Conservation (phyloP, 2,329 filamentous ascomycete genomes). For the Nemania serpens region DNA sequence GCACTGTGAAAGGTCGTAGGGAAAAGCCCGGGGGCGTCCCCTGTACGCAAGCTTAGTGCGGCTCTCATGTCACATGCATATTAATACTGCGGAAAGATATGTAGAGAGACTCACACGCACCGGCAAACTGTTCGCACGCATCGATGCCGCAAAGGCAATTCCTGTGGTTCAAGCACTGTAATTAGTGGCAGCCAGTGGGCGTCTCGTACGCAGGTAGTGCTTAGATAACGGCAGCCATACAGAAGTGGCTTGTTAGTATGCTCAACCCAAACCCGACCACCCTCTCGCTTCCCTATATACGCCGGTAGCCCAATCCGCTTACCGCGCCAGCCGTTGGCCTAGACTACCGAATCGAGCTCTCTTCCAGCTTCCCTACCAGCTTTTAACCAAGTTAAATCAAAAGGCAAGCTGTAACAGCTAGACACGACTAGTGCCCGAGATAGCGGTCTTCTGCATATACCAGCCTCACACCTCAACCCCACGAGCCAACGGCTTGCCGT, state of each 20-base stretch:
- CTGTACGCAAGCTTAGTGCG: constrained; percentile 20
- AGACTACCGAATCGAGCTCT: not conserved
- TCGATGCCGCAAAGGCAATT: constrained; percentile 4
- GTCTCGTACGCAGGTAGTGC: not conserved
- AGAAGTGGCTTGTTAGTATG: constrained; percentile 2
- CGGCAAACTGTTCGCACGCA: constrained; percentile 3
- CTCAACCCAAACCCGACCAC: not conserved
- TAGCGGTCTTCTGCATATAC: constrained; percentile 33
- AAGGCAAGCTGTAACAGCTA: constrained; percentile 1
- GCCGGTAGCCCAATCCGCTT: not conserved
- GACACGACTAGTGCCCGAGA: constrained; percentile 21
- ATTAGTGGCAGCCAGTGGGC: not conserved
- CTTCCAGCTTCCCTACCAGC: not conserved
- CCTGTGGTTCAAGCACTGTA: not conserved
- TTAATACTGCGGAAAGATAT: constrained; percentile 14
- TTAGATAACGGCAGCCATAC: constrained; percentile 2
- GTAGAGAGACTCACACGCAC: constrained; percentile 10
- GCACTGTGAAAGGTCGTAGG: constrained; percentile 22
- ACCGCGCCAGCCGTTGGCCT: not conserved
- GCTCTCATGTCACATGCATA: constrained; percentile 23
- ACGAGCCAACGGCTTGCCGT: constrained; percentile 24
- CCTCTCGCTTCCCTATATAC: not conserved
- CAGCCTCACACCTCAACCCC: constrained; percentile 26
- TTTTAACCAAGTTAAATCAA: not conserved
- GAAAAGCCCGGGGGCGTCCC: constrained; percentile 4